Base-by-base conservation (phyloP, 768 basidiomycete genomes). In the Leccinum aurantiacum region DNA sequence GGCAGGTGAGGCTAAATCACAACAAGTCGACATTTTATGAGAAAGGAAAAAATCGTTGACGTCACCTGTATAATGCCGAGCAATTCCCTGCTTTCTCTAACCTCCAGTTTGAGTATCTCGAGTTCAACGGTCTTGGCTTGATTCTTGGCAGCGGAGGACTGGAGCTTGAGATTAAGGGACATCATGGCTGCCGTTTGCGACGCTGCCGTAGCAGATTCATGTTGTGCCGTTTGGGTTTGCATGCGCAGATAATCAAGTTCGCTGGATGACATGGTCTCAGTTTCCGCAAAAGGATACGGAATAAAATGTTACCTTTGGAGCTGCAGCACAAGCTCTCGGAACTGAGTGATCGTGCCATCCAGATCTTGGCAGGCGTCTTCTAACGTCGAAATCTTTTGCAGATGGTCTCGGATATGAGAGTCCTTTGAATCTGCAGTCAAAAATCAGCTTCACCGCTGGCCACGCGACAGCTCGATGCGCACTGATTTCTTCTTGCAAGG, bases 111-210 rank as follows among this genome's bases (percentile, higher is more conserved):
- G 72, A 84, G 86, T 66, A 98, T 76, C 70, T 98, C 97, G 17
- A 95, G 81, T 60, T 98, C 96, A 58, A 98, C 90, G 14, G 83
- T 86, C 72, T 87, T 88, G 6, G 91, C 88, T 67, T 96, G 95
- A 63, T 91, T 91, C 82, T 96, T 97, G 31, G 89, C 82, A 0
- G 90, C 94, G 2, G 93, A 84, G 0, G 91, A 91, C 72, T 98
- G 96, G 6, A 99, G 82, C 72, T 93, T 97, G 73, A 97, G 82
- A 73, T 98, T 98, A 55, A 97, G 79, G 50, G 94, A 93, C 82
- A 98, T 88, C 80, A 98, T 89, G 3, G 91, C 90, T 3, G 95
- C 95, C 0, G 92, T 90, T 68, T 98, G 95, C 1, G 89, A 91
- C 14, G 85, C 88, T 15, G 93, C 90, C 0, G 86, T 85, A 1